phyloP scores from a whole-genome alignment of 495 filamentous ascomycete genomes.

The Penicillium pulvis region DNA sequence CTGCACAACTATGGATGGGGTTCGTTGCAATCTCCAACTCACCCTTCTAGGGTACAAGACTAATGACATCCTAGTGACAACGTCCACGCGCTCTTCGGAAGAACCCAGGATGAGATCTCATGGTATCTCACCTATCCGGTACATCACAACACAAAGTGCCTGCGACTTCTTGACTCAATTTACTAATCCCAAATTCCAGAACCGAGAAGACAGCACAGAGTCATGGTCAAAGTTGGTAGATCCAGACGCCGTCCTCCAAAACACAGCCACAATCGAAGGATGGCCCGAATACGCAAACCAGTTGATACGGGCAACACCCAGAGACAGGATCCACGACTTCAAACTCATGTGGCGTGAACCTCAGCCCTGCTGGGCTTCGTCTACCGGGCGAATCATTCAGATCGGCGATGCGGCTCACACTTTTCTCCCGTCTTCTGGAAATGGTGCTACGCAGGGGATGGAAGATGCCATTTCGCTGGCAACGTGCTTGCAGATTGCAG shows the following conservation, averaged over 20 bases:
- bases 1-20: constrained; percentile 4
- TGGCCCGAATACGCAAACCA: constrained; percentile 8
- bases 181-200: background rate
- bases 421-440: constrained; percentile 66
- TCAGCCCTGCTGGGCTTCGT: constrained; percentile 39
- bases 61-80: background rate
- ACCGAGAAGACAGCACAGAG: background rate
- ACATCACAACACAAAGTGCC: background rate
- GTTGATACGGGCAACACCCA: constrained; percentile 4
- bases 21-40: background rate
- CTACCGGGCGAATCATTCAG: constrained; percentile 55
- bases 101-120: constrained; percentile 5
- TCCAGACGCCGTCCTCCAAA: constrained; percentile 1
- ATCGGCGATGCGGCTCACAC: constrained; percentile 75
- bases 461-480: constrained; percentile 70
- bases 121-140: constrained; percentile 9
- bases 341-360: constrained; percentile 12
- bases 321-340: constrained; percentile 1
- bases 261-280: constrained; percentile 4
- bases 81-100: background rate
- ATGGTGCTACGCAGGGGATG: constrained; percentile 69
- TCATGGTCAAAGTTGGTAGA: constrained; percentile 6
- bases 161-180: background rate
- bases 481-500: constrained; percentile 54
- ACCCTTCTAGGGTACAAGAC: background rate